Evolutionary conservation across 2,329 filamentous ascomycete genomes (phyloP).

Genomic region (Xylaria sp.): DNA sequence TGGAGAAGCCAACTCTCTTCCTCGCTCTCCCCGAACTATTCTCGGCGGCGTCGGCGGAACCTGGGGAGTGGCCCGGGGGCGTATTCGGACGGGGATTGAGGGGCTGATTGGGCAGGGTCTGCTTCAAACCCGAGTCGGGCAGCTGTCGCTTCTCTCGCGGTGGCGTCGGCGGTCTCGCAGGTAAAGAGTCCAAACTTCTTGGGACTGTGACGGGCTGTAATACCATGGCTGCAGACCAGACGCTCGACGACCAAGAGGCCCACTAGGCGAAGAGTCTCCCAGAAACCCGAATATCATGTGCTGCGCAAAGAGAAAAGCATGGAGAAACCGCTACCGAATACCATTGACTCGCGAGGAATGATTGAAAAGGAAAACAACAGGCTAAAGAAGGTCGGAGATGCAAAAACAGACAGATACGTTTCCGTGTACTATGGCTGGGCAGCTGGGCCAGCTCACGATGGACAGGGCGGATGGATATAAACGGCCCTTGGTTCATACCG

Average conservation of each 20-base stretch:
- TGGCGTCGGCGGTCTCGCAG: conserved; percentile 67
- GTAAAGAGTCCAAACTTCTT: conserved; percentile 54
- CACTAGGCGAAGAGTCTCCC: conserved; percentile 27
- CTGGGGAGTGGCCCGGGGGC: conserved; percentile 54
- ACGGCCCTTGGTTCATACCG: conserved; percentile 11
- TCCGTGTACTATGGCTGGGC: neutral
- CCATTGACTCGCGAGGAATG: conserved; percentile 1
- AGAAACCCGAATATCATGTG: conserved; percentile 26
- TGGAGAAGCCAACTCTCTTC: conserved; percentile 62
- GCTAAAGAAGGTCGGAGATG: neutral
- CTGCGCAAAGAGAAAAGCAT: conserved; percentile 8
- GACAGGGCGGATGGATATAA: conserved; percentile 4
- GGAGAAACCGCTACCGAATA: conserved; percentile 8
- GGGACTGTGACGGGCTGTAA: conserved; percentile 40
- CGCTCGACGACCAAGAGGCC: conserved; percentile 29
- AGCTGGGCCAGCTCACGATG: neutral
- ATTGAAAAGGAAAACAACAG: conserved; percentile 1
- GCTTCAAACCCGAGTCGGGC: conserved; percentile 39
- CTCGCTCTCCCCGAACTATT: conserved; percentile 48
- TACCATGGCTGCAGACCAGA: conserved; percentile 43
- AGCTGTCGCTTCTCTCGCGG: conserved; percentile 57
- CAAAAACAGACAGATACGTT: neutral
- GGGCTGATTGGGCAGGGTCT: conserved; percentile 41
- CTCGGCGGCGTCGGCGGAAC: conserved; percentile 45
- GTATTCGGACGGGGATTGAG: conserved; percentile 50